Percentiles rank a stretch among this genome's conserved stretches.
These are phyloP conservation scores for Colletotrichum aenigma DNA, from an alignment of 2,329 filamentous ascomycete genomes.

Conservation along the genomic window DNA sequence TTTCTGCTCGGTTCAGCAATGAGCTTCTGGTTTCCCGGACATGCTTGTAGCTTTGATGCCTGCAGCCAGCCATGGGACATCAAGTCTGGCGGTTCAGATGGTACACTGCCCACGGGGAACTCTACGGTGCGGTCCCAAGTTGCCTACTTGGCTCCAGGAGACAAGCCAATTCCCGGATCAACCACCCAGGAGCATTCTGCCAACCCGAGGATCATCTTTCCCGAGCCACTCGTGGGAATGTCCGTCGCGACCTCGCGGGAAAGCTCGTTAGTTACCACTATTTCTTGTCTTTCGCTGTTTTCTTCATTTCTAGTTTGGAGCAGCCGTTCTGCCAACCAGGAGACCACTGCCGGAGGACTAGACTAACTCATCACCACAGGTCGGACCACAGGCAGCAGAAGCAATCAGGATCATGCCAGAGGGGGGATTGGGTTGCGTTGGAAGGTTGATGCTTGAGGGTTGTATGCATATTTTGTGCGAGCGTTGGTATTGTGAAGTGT, in stretches of 20 bases:
- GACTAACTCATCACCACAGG: constrained; percentile 4
- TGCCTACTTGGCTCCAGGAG: background rate
- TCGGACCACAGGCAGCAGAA: background rate
- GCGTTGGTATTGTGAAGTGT: background rate
- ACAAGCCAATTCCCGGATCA: background rate
- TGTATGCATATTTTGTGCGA: background rate
- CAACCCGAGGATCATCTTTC: background rate
- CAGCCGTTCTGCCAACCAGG: background rate
- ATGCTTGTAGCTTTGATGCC: background rate
- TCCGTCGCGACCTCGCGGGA: background rate
- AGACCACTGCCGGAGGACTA: constrained; percentile 10
- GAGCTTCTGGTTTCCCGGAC: background rate
- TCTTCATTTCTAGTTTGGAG: background rate
- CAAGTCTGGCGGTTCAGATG: constrained; percentile 13
- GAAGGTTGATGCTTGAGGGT: background rate
- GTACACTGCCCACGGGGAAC: background rate
- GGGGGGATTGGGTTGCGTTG: background rate
- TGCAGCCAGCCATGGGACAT: constrained; percentile 18
- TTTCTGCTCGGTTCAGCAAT: background rate
- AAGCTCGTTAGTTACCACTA: constrained; percentile 19
- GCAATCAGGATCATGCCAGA: no score
- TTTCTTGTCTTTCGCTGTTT: background rate
- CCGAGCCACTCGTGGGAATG: background rate
- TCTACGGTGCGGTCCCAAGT: background rate
- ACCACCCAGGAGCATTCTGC: background rate